A percentile compares a stretch with the other conserved stretches of the same genome.
Evolutionary conservation across 2,329 filamentous ascomycete species (phyloP).

Genomic region (Sarocladium strictum): DNA sequence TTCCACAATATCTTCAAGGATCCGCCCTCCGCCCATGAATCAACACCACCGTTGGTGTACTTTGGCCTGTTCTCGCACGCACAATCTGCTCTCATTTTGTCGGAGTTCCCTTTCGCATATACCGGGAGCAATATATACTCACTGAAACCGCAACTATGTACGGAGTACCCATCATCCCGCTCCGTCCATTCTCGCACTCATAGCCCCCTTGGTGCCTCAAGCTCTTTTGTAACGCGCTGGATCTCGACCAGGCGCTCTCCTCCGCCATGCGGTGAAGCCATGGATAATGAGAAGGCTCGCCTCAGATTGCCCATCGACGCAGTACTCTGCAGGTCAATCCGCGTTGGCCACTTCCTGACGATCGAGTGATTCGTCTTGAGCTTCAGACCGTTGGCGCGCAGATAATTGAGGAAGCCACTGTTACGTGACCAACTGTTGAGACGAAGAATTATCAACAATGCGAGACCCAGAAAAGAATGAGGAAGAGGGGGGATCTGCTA

Average conservation of each 20-base stretch:
- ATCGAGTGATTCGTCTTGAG: background rate
- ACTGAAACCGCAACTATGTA: too few species aligned
- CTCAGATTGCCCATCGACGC: background rate
- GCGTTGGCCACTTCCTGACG: constrained; percentile 5
- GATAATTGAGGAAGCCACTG: background rate
- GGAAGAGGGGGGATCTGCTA: background rate
- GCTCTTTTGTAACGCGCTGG: background rate
- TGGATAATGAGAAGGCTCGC: background rate
- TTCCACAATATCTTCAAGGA: too few species aligned
- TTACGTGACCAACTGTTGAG: background rate
- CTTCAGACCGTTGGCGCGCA: background rate
- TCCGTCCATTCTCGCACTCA: background rate
- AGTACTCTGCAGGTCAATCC: background rate
- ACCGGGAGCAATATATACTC: too few species aligned
- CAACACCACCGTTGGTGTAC: too few species aligned
- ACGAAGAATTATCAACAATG: too few species aligned
- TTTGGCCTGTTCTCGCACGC: too few species aligned
- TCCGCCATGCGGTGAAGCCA: background rate
- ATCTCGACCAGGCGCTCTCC: constrained; percentile 3
- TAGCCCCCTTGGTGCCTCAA: background rate
- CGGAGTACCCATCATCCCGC: too few species aligned
- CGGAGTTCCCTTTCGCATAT: too few species aligned
- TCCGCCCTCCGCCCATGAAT: too few species aligned
- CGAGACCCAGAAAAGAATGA: too few species aligned
- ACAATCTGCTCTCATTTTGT: too few species aligned